phyloP scores from a whole-genome alignment of 2,329 filamentous ascomycete genomes.

The Biscogniauxia mediterranea region DNA sequence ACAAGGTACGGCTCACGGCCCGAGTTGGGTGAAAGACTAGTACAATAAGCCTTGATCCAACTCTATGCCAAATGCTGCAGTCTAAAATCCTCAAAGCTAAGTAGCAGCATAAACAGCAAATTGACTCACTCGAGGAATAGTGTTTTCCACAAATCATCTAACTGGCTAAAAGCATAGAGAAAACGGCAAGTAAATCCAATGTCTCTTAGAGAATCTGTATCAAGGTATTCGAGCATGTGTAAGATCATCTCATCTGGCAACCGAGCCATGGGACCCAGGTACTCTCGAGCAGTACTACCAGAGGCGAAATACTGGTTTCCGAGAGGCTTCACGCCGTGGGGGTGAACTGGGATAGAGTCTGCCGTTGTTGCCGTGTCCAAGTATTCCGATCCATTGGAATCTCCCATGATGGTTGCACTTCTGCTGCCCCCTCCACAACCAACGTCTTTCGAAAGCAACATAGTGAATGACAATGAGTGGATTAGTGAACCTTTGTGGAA shows the following conservation, averaged over 20 bases:
- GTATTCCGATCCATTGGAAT: conserved; percentile 13
- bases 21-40: conserved; percentile 1
- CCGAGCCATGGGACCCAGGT: conserved; percentile 62
- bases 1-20: background rate
- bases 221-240: conserved; percentile 72
- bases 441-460: conserved; percentile 25
- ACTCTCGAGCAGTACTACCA: conserved; percentile 63
- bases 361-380: conserved; percentile 10
- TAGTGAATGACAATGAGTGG: conserved; percentile 3
- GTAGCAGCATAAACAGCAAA: conserved; percentile 6
- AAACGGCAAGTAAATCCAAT: conserved; percentile 81
- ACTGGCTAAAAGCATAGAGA: conserved; percentile 78
- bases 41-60: background rate
- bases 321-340: conserved; percentile 78
- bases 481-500: no score
- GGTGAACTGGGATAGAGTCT: conserved; percentile 69
- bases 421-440: conserved; percentile 18
- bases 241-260: conserved; percentile 81
- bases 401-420: conserved; percentile 2
- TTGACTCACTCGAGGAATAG: conserved; percentile 78
- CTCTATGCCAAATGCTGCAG: background rate
- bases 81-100: no score
- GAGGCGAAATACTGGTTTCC: conserved; percentile 77
- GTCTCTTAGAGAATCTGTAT: conserved; percentile 57
- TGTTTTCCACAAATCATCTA: conserved; percentile 86